Conservation (phyloP, 164 flowering plant genomes). For the Aristolochia californica region DNA sequence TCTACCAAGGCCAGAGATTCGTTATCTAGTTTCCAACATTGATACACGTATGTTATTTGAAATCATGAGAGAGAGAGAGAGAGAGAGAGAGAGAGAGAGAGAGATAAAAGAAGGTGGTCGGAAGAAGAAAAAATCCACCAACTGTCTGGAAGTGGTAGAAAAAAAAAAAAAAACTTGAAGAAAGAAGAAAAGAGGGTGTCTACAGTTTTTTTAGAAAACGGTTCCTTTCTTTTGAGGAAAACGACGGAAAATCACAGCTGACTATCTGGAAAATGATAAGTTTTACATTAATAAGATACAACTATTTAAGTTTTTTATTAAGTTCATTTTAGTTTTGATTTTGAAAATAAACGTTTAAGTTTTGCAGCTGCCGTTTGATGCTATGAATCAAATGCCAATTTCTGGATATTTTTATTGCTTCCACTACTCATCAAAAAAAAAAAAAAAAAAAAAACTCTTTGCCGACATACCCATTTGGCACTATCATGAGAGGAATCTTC, state of each 20-base stretch:
- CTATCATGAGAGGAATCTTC: conserved; percentile 18
- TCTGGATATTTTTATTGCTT: conserved; percentile 9
- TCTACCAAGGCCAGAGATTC: no score
- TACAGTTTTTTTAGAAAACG: conserved; percentile 1
- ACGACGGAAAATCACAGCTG: no score
- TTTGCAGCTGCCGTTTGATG: not conserved
- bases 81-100: conserved; percentile 9
- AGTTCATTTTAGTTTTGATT: no score
- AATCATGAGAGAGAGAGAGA: not conserved
- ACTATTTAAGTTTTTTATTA: no score
- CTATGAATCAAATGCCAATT: conserved; percentile 7
- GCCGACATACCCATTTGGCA: conserved; percentile 7
- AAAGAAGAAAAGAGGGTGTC: conserved; percentile 9
- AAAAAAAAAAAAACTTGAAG: conserved; percentile 9
- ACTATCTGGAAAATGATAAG: no score
- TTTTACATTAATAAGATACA: no score
- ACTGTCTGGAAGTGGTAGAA: conserved; percentile 14
- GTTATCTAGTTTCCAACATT: no score
- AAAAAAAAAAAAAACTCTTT: conserved; percentile 3
- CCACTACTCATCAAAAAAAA: not conserved
- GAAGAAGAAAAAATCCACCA: conserved; percentile 9
- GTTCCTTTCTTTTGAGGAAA: no score
- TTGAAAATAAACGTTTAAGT: not conserved
- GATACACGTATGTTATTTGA: no score
- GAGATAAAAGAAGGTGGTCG: not conserved